Evolutionary conservation across 2,329 filamentous ascomycete species (phyloP).

Genomic region (Diplocarpon rosae): DNA sequence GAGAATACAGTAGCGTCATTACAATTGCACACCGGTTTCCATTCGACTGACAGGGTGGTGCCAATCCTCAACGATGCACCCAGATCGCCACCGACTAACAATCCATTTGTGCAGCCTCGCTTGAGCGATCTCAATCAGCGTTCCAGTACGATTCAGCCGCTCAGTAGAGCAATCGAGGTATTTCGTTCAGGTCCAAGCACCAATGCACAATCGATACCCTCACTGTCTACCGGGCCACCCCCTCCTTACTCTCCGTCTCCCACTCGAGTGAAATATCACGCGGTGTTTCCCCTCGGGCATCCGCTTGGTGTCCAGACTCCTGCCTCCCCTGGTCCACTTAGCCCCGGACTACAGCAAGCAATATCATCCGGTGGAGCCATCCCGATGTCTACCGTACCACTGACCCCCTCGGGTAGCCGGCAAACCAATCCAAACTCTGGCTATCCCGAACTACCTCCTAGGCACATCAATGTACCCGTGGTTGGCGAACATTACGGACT

Average conservation of each 20-base stretch:
- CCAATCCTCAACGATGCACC: conserved; percentile 10
- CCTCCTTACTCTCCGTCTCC: conserved; percentile 26
- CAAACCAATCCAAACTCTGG: conserved; percentile 26
- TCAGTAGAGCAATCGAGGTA: conserved; percentile 4
- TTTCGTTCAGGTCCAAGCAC: conserved; percentile 3
- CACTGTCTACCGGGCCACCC: conserved; percentile 15
- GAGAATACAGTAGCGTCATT: conserved; percentile 4
- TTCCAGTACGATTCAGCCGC: conserved; percentile 1
- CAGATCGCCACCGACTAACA: conserved; percentile 15
- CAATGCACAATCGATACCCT: conserved; percentile 4
- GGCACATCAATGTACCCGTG: conserved; percentile 5
- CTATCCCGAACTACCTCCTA: conserved; percentile 20
- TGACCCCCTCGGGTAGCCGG: conserved; percentile 32
- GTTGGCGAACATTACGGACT: conserved; percentile 2
- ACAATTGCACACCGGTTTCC: conserved; percentile 1
- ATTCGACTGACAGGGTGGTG: conserved; percentile 9
- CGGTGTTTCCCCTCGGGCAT: conserved; percentile 47
- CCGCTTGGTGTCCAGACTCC: conserved; percentile 37
- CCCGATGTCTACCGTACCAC: conserved; percentile 46
- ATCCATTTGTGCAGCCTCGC: conserved; percentile 18
- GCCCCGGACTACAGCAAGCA: conserved; percentile 48
- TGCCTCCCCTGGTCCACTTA: conserved; percentile 48
- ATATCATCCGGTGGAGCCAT: conserved; percentile 54
- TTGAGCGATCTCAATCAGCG: conserved; percentile 8
- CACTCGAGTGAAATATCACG: conserved; percentile 35